phyloP scores from a whole-genome alignment of 345 rosid genomes.

The Ceriops decandra region DNA sequence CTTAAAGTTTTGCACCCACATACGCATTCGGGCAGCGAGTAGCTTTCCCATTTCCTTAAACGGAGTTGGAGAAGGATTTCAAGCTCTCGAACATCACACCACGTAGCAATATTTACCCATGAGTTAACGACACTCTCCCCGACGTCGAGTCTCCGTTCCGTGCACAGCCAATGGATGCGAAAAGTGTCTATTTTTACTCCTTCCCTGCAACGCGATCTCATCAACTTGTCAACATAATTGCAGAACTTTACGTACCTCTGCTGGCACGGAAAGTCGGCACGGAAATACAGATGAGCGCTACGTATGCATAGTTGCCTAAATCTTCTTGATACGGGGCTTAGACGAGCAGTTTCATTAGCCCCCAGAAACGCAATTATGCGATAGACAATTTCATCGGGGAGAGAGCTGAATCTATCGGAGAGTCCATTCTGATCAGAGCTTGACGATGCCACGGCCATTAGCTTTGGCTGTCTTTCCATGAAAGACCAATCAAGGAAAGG shows the following conservation, averaged over 20 bases:
- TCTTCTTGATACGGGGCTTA: constrained; percentile 9
- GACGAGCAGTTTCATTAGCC: constrained; percentile 11
- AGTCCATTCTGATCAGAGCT: too few species aligned
- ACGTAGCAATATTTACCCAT: background rate
- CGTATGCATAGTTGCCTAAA: background rate
- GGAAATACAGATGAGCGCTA: constrained; percentile 13
- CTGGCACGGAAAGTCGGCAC: constrained; percentile 6
- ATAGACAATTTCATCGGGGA: background rate
- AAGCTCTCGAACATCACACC: constrained; percentile 15
- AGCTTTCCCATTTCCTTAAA: background rate
- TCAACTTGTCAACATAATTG: background rate
- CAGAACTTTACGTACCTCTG: constrained; percentile 8
- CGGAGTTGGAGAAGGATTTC: constrained; percentile 12
- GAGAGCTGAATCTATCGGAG: constrained; percentile 7
- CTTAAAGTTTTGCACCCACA: constrained; percentile 8
- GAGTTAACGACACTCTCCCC: background rate
- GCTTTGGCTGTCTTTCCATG: constrained; percentile 6
- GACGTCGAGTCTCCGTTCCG: background rate
- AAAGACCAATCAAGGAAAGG: background rate
- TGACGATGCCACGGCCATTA: constrained; percentile 5
- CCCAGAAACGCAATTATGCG: constrained; percentile 12
- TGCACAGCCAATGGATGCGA: constrained; percentile 10
- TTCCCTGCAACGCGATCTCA: background rate
- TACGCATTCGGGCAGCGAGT: constrained; percentile 9
- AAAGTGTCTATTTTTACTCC: background rate